A percentile compares a stretch with the other conserved stretches of the same genome.
These are phyloP conservation scores for Solanum medicagineum DNA, from an alignment of 257 asterid genomes.

Conservation along the genomic window DNA sequence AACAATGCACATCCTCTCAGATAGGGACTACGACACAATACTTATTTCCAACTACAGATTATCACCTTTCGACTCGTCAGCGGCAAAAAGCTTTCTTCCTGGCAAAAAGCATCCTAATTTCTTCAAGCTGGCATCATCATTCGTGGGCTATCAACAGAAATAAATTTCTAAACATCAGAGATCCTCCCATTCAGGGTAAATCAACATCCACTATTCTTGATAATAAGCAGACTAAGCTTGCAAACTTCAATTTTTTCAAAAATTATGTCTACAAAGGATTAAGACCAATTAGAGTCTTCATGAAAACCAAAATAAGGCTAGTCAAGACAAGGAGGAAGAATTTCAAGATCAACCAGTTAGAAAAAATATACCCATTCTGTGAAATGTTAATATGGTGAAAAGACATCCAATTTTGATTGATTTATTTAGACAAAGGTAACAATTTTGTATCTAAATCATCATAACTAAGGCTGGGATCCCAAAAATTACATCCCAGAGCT, in stretches of 20 bases:
- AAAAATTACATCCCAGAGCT: not conserved
- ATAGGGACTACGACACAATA: not conserved
- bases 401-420: not conserved
- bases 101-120: not conserved
- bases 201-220: not conserved
- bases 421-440: not conserved
- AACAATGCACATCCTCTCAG: not conserved
- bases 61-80: conserved; percentile 20
- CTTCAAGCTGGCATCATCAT: conserved; percentile 17
- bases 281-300: not conserved
- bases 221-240: not conserved
- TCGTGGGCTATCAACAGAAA: conserved; percentile 22
- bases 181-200: not conserved
- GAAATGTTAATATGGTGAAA: not conserved
- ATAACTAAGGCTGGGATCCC: not conserved
- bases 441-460: not conserved
- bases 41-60: not conserved
- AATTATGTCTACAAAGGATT: not conserved
- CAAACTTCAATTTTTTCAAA: not conserved
- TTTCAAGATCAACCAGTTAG: not conserved
- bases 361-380: not conserved
- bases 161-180: conserved; percentile 5
- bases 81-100: conserved; percentile 4
- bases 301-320: not conserved
- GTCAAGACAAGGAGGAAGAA: not conserved